A percentile compares a stretch with the other conserved stretches of the same genome.
Evolutionary conservation across 2,329 filamentous ascomycete species (phyloP).

Genomic region (Colletotrichum sp.): DNA sequence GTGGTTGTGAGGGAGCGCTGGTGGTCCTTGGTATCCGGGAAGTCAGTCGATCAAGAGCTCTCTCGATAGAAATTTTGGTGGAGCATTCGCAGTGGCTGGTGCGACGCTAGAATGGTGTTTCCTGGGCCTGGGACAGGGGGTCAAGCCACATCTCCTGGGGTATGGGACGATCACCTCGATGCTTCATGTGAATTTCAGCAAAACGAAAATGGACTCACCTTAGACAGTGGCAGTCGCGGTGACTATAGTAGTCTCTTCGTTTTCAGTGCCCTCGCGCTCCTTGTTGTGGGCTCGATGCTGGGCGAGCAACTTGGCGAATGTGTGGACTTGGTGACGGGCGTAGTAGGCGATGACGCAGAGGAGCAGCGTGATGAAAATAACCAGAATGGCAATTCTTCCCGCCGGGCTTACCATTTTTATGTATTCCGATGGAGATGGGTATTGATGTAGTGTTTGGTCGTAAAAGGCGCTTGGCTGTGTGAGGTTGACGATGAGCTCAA

Average conservation of each 20-base stretch:
- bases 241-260: not conserved
- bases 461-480: not conserved
- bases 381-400: constrained; percentile 33
- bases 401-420: constrained; percentile 30
- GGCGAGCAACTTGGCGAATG: constrained; percentile 28
- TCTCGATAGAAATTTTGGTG: constrained; percentile 19
- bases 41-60: constrained; percentile 10
- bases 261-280: not conserved
- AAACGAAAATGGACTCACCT: not conserved
- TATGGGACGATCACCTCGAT: not conserved
- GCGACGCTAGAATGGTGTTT: not conserved
- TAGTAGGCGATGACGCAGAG: constrained; percentile 33
- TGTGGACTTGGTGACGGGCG: constrained; percentile 30
- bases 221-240: not conserved
- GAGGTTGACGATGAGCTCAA: not conserved
- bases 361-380: constrained; percentile 34
- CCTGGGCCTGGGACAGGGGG: not conserved
- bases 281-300: not conserved
- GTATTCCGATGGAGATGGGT: not conserved
- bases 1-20: not conserved
- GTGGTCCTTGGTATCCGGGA: constrained; percentile 8
- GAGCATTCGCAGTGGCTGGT: constrained; percentile 18
- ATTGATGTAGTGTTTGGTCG: not conserved
- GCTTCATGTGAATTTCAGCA: not conserved
- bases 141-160: constrained; percentile 17